These are phyloP conservation scores for Abelmoschus esculentus DNA, from an alignment of 345 rosid species.

Conservation along the genomic window DNA sequence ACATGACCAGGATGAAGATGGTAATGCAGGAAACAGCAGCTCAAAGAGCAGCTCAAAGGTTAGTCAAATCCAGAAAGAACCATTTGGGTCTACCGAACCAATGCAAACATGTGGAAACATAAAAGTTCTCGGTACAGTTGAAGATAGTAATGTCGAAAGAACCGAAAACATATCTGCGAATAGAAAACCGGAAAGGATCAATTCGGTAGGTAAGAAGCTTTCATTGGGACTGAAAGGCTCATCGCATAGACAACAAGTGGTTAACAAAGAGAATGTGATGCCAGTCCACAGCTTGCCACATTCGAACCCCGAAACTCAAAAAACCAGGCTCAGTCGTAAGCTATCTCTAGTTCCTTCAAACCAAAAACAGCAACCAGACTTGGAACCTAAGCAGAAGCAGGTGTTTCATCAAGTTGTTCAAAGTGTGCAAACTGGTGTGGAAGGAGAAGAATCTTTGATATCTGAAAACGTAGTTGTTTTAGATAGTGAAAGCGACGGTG, in stretches of 20 bases:
- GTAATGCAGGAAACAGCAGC: not conserved
- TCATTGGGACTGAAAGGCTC: constrained; percentile 6
- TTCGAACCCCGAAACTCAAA: constrained; percentile 17
- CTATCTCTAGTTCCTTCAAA: constrained; percentile 25
- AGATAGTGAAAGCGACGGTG: constrained; percentile 77
- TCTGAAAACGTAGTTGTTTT: constrained; percentile 45
- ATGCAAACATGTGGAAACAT: constrained; percentile 9
- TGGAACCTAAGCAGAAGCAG: not conserved
- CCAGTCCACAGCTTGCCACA: constrained; percentile 13
- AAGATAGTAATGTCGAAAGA: not conserved
- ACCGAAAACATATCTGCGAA: not conserved
- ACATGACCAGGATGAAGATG: not conserved
- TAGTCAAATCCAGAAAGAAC: not conserved
- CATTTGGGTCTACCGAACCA: not conserved
- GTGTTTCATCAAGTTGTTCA: constrained; percentile 13
- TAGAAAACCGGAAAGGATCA: not conserved
- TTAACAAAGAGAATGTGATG: constrained; percentile 25
- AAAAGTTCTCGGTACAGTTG: not conserved
- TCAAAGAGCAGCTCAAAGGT: constrained; percentile 9
- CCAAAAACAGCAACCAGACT: constrained; percentile 5
- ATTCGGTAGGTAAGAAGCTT: not conserved
- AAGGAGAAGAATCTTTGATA: constrained; percentile 26
- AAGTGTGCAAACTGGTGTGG: constrained; percentile 7
- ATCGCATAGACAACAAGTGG: not conserved
- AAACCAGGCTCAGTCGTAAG: constrained; percentile 17